Base-by-base conservation (phyloP, 805 yeast genomes). In the Wickerhamiella azymoides region DNA sequence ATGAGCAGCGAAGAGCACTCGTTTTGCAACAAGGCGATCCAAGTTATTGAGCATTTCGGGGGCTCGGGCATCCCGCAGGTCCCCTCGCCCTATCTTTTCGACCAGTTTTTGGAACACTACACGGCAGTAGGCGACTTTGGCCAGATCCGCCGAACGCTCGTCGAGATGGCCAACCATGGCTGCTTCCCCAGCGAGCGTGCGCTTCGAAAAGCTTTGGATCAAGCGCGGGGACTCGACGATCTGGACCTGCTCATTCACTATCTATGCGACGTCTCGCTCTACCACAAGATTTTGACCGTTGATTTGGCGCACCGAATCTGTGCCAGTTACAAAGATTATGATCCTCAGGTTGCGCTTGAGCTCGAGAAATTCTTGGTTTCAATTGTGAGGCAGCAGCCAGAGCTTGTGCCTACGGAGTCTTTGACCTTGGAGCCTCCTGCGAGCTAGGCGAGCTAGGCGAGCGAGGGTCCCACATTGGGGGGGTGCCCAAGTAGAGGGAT, bases 91-190 rank as follows among this genome's bases (percentile, higher is more conserved):
- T 25, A 17, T 2, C 36, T 44, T 1, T 47, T 44, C 32, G 16
- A 32, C 11, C 14, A 24, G 14, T 44, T 47, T 36, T n/a, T 44
- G 28, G 24, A 21, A 5, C 41, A 49, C 36, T 49, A 46, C 40
- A 32, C 43, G 3, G 25, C 24, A 1, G 21, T 26, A 16, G 27
- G 27, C n/a, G 39, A 47, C 21, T 42, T 47, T 17, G 45, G n/a
- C 10, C 39, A 30, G 11, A 49, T 52, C 2, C 19, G 49, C 21
- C 45, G 42, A 9, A 32, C 19, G 6, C 40, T 50, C 10, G 36
- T 30, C n/a, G 9, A 4, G 9, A 50, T 53, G 55, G 49, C 52
- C 11, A 37, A 17, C 24, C 46, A 43, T 16, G 46, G 46, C 5
- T 43, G 40, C 46, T 43, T 27, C 26, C 46, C 46, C 5, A 17